Conservation (phyloP, 1,139 yeast species). For the Yamadazyma friedrichii region DNA sequence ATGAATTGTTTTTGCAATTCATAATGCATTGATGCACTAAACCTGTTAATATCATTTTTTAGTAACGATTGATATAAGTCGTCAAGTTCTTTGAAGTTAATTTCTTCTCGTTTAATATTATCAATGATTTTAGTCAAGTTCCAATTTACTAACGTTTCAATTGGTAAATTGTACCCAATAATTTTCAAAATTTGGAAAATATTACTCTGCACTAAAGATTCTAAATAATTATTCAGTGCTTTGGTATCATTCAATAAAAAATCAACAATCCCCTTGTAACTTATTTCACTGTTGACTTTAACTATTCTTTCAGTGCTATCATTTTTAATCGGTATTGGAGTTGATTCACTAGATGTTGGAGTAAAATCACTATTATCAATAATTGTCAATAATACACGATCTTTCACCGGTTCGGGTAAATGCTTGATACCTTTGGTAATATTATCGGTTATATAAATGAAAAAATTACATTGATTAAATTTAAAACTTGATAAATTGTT, state of each 20-base stretch:
- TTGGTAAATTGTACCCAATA: slow-evolving; percentile 26
- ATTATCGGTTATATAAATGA: slow-evolving; percentile 30
- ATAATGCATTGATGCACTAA: slow-evolving; percentile 32
- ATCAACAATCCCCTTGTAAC: slow-evolving; percentile 29
- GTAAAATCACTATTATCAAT: slow-evolving; percentile 43
- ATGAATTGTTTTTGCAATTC: slow-evolving; percentile 38
- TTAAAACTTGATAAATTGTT: slow-evolving; percentile 17
- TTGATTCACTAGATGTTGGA: slow-evolving; percentile 34
- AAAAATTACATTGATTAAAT: slow-evolving; percentile 25
- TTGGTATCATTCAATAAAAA: slow-evolving; percentile 31
- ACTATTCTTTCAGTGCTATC: slow-evolving; percentile 25
- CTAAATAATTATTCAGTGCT: slow-evolving; percentile 32
- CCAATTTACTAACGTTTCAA: slow-evolving; percentile 24
- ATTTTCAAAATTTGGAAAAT: slow-evolving; percentile 35
- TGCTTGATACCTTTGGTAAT: slow-evolving; percentile 18
- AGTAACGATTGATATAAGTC: slow-evolving; percentile 18
- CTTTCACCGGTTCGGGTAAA: slow-evolving; percentile 20
- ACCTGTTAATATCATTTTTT: slow-evolving; percentile 24
- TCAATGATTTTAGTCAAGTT: slow-evolving; percentile 22
- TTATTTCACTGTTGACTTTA: slow-evolving; percentile 33
- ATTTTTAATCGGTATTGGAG: slow-evolving; percentile 24
- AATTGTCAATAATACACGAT: slow-evolving; percentile 30
- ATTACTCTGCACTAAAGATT: slow-evolving; percentile 34
- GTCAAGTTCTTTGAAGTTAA: slow-evolving; percentile 12
- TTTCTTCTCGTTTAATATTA: slow-evolving; percentile 12